Percentiles rank a stretch among this genome's conserved stretches.
Conservation (phyloP, 2,329 filamentous ascomycete species). For the Berkeleyomyces basicola region DNA sequence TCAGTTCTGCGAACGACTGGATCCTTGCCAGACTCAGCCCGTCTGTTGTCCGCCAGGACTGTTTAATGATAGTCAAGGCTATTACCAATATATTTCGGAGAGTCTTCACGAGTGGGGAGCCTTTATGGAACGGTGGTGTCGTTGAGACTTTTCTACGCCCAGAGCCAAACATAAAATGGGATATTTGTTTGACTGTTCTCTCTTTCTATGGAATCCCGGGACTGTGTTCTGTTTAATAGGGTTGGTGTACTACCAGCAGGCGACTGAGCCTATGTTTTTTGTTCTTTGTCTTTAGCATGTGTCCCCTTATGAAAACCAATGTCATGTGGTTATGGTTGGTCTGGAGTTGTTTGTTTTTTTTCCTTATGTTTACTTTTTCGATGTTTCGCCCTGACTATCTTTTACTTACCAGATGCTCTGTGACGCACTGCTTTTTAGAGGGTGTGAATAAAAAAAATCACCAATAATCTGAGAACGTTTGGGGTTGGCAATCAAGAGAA, state of each 20-base stretch:
- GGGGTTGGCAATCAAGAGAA: not conserved
- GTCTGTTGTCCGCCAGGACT: not conserved
- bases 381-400: not conserved
- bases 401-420: not conserved
- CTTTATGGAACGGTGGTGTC: not conserved
- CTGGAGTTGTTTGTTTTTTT: not conserved
- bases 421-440: not conserved
- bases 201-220: not conserved
- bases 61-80: not conserved
- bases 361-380: not conserved
- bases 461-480: not conserved
- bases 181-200: not conserved
- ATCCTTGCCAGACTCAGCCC: too few relatives aligned
- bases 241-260: not conserved
- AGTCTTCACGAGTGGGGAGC: not conserved
- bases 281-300: not conserved
- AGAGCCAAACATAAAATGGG: too few relatives aligned
- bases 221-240: not conserved
- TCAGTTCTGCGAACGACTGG: not conserved
- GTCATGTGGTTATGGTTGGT: not conserved
- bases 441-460: not conserved
- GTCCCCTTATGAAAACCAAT: not conserved
- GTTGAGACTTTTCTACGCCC: too few relatives aligned
- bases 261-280: not conserved
- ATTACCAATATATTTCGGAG: not conserved